These are phyloP conservation scores for Kluyveromyces dobzhanskii DNA, from an alignment of 805 yeast genomes.

Conservation along the genomic window DNA sequence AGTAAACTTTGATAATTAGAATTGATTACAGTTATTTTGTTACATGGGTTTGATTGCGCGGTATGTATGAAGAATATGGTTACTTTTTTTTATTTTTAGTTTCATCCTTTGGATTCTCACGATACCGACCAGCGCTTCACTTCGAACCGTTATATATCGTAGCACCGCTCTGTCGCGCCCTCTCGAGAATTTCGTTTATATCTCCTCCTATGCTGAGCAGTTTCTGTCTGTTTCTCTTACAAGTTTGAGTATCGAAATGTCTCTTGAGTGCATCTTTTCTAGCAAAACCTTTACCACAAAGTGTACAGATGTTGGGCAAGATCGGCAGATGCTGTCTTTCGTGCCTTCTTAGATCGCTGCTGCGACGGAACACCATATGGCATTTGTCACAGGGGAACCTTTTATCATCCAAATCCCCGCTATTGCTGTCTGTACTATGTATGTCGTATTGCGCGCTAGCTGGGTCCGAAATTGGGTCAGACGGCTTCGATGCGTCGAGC, in stretches of 20 bases:
- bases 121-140: too few species aligned
- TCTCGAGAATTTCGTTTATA: conserved; percentile 26
- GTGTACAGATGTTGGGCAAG: conserved; percentile 66
- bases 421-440: neutral
- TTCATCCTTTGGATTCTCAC: too few species aligned
- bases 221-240: conserved; percentile 61
- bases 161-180: conserved; percentile 23
- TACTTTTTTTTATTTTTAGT: too few species aligned
- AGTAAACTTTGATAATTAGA: too few species aligned
- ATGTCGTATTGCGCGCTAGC: neutral
- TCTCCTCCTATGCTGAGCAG: conserved; percentile 33
- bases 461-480: too few species aligned
- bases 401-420: conserved; percentile 19
- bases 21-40: too few species aligned
- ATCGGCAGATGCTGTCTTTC: conserved; percentile 64
- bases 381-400: conserved; percentile 55
- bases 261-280: conserved; percentile 75
- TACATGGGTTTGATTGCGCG: too few species aligned
- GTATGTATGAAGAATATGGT: too few species aligned
- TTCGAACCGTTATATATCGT: conserved; percentile 10
- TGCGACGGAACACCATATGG: conserved; percentile 53
- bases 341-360: conserved; percentile 65
- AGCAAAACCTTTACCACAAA: conserved; percentile 78
- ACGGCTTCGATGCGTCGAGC: too few species aligned
- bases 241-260: conserved; percentile 66